Base-by-base conservation (phyloP, 139 green algal genomes). In the Tetradesmus lagerheimii region DNA sequence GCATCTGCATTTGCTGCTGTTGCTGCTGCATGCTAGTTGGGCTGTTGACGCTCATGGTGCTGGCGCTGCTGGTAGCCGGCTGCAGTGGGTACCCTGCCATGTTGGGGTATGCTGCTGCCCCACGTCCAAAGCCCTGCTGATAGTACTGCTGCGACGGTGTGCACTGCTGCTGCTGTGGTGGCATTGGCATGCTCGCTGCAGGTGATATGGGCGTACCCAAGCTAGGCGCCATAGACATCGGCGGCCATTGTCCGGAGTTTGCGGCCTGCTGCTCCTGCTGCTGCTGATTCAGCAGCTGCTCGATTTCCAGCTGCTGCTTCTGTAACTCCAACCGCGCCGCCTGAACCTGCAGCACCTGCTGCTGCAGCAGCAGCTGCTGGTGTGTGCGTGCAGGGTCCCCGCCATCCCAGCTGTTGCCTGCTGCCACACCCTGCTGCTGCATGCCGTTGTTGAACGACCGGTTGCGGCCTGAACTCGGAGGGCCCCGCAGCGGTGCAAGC, bases 261-360 rank as follows among this genome's bases (percentile, higher is more conserved):
- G 38, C 39, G 23, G 41, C 37, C 78, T 62, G 38, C 75, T 85
- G 74, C 74, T 84, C 37, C 53, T 85, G 86, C 37, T n/a, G 23
- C 45, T 90, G 74, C 47, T 77, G 31, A 11, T 79, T 67, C 18
- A 88, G 83, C 37, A 88, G 37, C 38, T 80, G 64, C 38, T 80
- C 83, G 9, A 88, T 88, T 39, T 88, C 64, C 41, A 74, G 85
- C 85, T 83, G 86, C 86, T 84, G 74, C 47, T 90, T 35, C 25
- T 85, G 45, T 47, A 77, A 50, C 75, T 83, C 45, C 43, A 50
- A 35, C 29, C 85, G 23, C 12, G 66, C 66, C 39, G 67, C 67
- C 67, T 82, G 66, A 29, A 80, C 67, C 41, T 80, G 67, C 85
- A 71, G 85, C 23, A 82, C 66, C 64, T 80, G 84, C 64, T 80